Evolutionary conservation across 768 basidiomycete genomes (phyloP), one percentile per base, ranked within the genome.

Genomic region (Phaeotremella skinneri): DNA sequence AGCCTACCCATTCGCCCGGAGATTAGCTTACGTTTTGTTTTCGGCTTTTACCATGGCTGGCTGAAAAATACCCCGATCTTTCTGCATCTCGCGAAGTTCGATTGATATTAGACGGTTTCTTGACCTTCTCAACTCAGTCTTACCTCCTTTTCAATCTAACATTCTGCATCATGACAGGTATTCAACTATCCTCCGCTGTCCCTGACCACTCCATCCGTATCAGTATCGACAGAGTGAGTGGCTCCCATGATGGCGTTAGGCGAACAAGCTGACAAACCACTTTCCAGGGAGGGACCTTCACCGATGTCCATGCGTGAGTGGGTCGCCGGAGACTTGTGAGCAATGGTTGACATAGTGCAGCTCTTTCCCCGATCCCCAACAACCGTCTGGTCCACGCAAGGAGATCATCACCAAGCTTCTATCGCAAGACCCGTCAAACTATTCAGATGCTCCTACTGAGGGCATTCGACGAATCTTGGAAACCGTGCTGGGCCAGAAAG

Each of bases 381-480:
- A 43, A 4, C 20, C 17, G n/a, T 26, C 39, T 25, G 50, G 48
- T 7, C 58, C 39, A 34, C 59, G 61, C 26, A 63, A 45, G 30
- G 67, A 62, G 60, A 74, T 91, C 50, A 87, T 97, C n/a, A 86
- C 94, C 50, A 98, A 98, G 75, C 84, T 98, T 0, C 78, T 97
- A 34, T 93, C 91, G 0, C 88, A 90, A 76, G 93, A 98, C 78
- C 85, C 88, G 0, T 80, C 79, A 17, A 75, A 75, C 48, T 98
- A 98, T 76, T 77, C 79, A 2, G 93, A 96, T 79, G 93, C 93
- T 0, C 92, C 93, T 0, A 94, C 91, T 0, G 92, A 97, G 76
- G 93, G 91, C 0, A 91, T 93, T 61, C 81, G 94, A 7, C 82
- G 94, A 16, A 84, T 94, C 1, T 76, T 98, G 3, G 91, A 96